phyloP scores from a whole-genome alignment of 305 asterid species.

The Solanum hybrid region DNA sequence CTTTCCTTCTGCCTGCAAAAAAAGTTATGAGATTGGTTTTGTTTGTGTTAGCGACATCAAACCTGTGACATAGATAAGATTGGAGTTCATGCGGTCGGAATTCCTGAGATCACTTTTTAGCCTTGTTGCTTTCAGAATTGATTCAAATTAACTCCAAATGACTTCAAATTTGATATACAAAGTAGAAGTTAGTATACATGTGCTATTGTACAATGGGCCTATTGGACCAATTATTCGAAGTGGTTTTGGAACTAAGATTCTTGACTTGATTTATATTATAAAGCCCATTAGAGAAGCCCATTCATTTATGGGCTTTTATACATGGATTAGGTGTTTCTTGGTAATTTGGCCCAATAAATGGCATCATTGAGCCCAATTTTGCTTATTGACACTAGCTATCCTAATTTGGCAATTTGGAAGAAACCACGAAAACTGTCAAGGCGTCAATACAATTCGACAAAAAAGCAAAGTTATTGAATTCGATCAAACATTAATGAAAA shows the following conservation, averaged over 20 bases:
- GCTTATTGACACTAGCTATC: neutral
- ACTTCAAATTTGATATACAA: neutral
- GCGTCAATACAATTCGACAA: too few relatives aligned
- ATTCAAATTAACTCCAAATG: neutral
- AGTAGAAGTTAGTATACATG: neutral
- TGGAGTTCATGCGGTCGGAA: neutral
- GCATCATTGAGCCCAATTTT: neutral
- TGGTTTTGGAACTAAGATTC: neutral
- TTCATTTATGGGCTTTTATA: neutral
- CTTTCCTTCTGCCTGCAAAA: neutral
- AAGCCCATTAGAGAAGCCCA: neutral
- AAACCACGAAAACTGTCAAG: neutral
- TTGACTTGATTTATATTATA: neutral
- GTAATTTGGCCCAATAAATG: neutral
- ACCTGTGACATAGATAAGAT: neutral
- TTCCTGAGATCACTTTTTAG: neutral
- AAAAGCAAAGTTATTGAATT: neutral
- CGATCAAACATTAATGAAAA: too few relatives aligned
- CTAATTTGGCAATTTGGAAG: neutral
- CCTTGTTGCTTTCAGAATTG: neutral
- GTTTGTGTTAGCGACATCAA: too few relatives aligned
- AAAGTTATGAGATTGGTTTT: too few relatives aligned
- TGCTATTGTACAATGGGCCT: neutral
- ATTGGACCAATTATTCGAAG: neutral
- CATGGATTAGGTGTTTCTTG: neutral